Evolutionary conservation across 768 basidiomycete species (phyloP).

Genomic region (Mycena chlorophos): DNA sequence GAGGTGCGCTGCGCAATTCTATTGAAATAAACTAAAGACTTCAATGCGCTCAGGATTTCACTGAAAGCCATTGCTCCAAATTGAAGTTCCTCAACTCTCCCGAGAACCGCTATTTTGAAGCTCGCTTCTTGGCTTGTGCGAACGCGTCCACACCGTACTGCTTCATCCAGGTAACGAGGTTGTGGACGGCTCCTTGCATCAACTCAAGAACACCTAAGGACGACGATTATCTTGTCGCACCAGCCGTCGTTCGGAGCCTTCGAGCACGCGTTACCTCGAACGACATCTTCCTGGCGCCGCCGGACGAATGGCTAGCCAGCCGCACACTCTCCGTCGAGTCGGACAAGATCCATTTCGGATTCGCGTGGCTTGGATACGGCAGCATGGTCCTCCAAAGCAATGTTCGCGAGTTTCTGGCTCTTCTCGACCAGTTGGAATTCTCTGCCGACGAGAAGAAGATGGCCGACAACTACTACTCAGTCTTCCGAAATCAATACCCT

Average conservation of each 20-base stretch:
- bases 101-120: slow-evolving; percentile 60
- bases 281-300: slow-evolving; percentile 56
- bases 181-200: slow-evolving; percentile 4
- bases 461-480: slow-evolving; percentile 71
- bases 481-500: slow-evolving; percentile 55
- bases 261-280: slow-evolving; percentile 36
- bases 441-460: slow-evolving; percentile 55
- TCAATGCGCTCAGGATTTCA: slow-evolving; percentile 39
- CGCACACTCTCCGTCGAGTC: slow-evolving; percentile 44
- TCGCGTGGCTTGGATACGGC: slow-evolving; percentile 71
- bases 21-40: background rate
- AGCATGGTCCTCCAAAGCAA: slow-evolving; percentile 48
- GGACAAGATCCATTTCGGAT: slow-evolving; percentile 47
- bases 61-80: slow-evolving; percentile 44
- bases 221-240: slow-evolving; percentile 64
- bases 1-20: slow-evolving; percentile 41
- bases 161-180: slow-evolving; percentile 68
- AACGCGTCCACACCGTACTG: slow-evolving; percentile 53
- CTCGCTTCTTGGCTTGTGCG: slow-evolving; percentile 59
- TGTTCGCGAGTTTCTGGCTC: slow-evolving; percentile 48
- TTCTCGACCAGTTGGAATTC: slow-evolving; percentile 45
- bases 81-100: slow-evolving; percentile 59
- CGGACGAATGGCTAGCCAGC: slow-evolving; percentile 61
- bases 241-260: slow-evolving; percentile 57
- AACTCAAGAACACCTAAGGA: slow-evolving; percentile 42